Evolutionary conservation across 2,329 filamentous ascomycete species (phyloP).

Genomic region (Diplodia corticola): DNA sequence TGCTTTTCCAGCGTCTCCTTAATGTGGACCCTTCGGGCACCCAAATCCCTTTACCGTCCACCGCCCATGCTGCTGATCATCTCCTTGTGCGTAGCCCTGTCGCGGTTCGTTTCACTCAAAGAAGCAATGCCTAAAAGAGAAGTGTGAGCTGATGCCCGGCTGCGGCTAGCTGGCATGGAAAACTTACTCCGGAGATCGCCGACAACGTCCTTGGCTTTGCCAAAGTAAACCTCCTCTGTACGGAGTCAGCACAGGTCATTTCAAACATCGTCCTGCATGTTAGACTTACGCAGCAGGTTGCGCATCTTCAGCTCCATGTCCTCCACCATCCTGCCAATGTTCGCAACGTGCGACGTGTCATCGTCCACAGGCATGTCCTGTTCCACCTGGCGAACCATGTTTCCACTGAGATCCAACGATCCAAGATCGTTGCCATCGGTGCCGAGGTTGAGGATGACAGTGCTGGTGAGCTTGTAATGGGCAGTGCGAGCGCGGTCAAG

Average conservation of each 20-base stretch:
- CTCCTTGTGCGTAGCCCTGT: constrained; percentile 83
- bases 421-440: constrained; percentile 72
- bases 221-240: constrained; percentile 91
- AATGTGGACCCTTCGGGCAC: background rate
- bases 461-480: constrained; percentile 97
- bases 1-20: background rate
- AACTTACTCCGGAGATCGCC: constrained; percentile 81
- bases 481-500: constrained; percentile 87
- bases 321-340: constrained; percentile 90
- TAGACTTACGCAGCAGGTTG: constrained; percentile 65
- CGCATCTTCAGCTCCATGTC: constrained; percentile 99
- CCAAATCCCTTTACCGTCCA: constrained; percentile 5
- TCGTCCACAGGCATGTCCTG: constrained; percentile 85
- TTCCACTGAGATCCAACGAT: constrained; percentile 88
- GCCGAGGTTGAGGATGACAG: constrained; percentile 87
- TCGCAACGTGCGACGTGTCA: constrained; percentile 91
- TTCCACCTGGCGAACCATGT: constrained; percentile 97
- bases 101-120: constrained; percentile 79
- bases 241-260: constrained; percentile 28
- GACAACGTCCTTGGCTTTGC: constrained; percentile 98
- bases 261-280: background rate
- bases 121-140: constrained; percentile 62
- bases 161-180: background rate
- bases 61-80: constrained; percentile 65
- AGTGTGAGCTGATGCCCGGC: constrained; percentile 1